Evolutionary conservation across 176 grass and related monocot genomes (phyloP).

Genomic region (Themeda triandra): DNA sequence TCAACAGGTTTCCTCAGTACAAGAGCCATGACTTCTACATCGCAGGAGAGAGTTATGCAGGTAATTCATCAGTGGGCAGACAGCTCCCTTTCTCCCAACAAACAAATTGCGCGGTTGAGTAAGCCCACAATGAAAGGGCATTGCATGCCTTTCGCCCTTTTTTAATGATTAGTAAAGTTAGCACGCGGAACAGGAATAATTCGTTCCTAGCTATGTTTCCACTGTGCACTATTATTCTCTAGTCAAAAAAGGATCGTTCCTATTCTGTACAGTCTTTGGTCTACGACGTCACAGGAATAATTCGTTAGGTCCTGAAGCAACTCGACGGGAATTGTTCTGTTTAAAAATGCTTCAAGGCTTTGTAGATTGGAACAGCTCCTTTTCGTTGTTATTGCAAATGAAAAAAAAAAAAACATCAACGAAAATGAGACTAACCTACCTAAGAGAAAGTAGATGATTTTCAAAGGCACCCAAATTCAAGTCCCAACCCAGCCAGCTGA

Average conservation of each 20-base stretch:
- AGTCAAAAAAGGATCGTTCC: conserved; percentile 23
- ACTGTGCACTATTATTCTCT: conserved; percentile 35
- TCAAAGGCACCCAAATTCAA: too few relatives aligned
- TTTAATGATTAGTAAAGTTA: conserved; percentile 19
- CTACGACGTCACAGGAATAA: conserved; percentile 16
- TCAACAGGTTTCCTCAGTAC: conserved; percentile 44
- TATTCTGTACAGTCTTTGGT: conserved; percentile 8
- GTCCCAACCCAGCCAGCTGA: too few relatives aligned
- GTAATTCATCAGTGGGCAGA: conserved; percentile 6
- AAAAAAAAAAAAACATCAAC: background rate
- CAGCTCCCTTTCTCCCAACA: conserved; percentile 34
- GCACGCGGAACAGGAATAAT: conserved; percentile 17
- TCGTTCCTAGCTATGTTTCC: background rate
- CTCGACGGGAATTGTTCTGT: conserved; percentile 6
- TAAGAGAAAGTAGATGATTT: background rate
- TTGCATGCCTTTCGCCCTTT: background rate
- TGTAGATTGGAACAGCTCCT: background rate
- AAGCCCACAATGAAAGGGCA: conserved; percentile 18
- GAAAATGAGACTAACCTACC: background rate
- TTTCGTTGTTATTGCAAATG: conserved; percentile 19
- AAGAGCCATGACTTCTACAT: conserved; percentile 42
- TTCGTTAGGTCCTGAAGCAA: conserved; percentile 31
- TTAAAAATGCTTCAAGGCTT: background rate
- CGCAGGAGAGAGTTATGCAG: conserved; percentile 51
- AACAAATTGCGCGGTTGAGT: conserved; percentile 16